These are phyloP conservation scores for Paramecium octaurelia DNA, from an alignment of 73 alveolate species.

Conservation along the genomic window DNA sequence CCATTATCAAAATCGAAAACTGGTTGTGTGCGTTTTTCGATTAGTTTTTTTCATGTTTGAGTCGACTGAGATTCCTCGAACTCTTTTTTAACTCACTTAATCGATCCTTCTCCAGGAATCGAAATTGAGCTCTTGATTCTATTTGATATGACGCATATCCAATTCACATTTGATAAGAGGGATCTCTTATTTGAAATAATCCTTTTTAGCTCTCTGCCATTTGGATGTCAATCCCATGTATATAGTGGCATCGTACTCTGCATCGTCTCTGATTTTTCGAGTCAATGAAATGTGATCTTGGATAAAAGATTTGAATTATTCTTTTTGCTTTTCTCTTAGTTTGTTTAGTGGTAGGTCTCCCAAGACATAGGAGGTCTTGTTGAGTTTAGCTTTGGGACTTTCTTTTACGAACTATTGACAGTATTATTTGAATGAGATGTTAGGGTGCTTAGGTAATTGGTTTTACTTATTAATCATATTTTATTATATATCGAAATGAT, in stretches of 20 bases:
- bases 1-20: not conserved
- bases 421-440: not conserved
- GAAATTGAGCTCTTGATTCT: not conserved
- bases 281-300: not conserved
- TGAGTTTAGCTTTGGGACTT: not conserved
- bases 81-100: not conserved
- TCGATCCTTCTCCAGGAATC: not conserved
- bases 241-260: not conserved
- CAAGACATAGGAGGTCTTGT: not conserved
- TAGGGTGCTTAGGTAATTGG: not conserved
- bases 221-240: not conserved
- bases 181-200: not conserved
- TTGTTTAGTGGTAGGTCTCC: not conserved
- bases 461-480: not conserved
- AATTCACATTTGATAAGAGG: not conserved
- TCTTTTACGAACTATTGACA: not conserved
- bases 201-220: not conserved
- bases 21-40: not conserved
- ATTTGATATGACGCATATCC: not conserved
- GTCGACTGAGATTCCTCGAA: not conserved
- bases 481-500: slow-evolving; percentile 28
- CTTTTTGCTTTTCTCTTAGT: not conserved
- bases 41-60: not conserved
- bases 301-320: not conserved
- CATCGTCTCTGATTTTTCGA: not conserved